These are phyloP conservation scores for Coemansia interrupta DNA, from an alignment of 192 early-diverging fungal species.

Conservation along the genomic window DNA sequence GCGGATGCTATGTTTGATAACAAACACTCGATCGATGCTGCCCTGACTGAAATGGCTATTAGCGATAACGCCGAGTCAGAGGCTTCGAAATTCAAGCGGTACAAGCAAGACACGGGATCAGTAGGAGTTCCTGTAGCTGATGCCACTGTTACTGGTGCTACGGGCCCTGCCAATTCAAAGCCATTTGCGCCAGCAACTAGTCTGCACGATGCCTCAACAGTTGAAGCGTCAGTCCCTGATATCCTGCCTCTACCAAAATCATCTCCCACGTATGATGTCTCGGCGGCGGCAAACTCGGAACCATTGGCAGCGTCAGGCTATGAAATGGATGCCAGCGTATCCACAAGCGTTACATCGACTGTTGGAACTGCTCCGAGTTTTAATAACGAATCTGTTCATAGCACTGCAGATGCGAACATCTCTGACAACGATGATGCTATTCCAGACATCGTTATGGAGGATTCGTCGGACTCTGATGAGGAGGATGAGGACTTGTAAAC, in stretches of 20 bases:
- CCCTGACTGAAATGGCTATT: conserved; percentile 10
- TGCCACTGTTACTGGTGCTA: too few species aligned
- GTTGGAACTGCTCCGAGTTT: too few species aligned
- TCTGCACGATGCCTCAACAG: background rate
- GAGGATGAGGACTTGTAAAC: conserved; percentile 12
- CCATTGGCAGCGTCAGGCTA: too few species aligned
- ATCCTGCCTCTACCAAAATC: too few species aligned
- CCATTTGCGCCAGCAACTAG: background rate
- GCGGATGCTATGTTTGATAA: conserved; percentile 14
- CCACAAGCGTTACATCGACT: too few species aligned
- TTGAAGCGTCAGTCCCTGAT: background rate
- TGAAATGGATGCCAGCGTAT: too few species aligned
- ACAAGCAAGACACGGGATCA: conserved; percentile 2
- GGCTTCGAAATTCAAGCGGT: background rate
- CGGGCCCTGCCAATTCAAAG: too few species aligned
- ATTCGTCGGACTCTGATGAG: conserved; percentile 48
- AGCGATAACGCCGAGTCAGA: background rate
- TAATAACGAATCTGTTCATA: too few species aligned
- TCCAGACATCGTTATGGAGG: conserved; percentile 52
- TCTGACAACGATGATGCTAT: conserved; percentile 27
- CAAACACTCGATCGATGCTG: conserved; percentile 16
- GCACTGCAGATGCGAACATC: conserved; percentile 1
- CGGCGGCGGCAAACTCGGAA: background rate
- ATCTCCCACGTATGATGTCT: background rate
- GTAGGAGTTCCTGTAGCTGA: too few species aligned